Evolutionary conservation across 495 filamentous ascomycete genomes (phyloP), one percentile per base, ranked within the genome.

Genomic region (Letharia lupina): DNA sequence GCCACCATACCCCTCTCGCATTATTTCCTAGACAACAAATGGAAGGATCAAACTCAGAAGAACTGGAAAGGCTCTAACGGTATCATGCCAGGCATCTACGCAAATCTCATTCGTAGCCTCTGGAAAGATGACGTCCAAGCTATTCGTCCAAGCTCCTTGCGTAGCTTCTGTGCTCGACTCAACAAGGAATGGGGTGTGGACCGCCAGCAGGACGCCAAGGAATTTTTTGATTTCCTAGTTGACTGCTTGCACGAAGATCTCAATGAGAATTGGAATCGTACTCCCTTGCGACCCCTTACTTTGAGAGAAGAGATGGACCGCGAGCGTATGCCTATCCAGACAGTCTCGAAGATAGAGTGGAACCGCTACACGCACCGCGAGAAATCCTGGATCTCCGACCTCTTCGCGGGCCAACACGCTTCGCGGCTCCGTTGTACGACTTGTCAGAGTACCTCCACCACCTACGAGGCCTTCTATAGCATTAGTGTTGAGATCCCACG

Each of bases 191-290:
- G 85, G 84, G 79, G 76, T 15, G 82, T 84, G 56, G 81, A 85
- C 64, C 76, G 82, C 58, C 88, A 92, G 69, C 90, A 93, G 75
- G 90, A 93, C 73, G 85, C 89, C 15, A 87, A 88, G 70, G 90
- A 92, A 69, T 92, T 90, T 65, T 85, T 90, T 67, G 85, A 85
- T 68, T 91, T 89, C 71, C 71, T 91, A 7, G 76, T 91, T 18
- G 87, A 89, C 69, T 82, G 80, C 57, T 74, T 93, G 11, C 87
- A 89, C 62, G 89, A 93, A 73, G 90, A 93, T 71, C 77, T 90
- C 37, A 93, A 93, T 68, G 75, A 81, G 45, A 81, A 84, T 50
- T 89, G 84, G 79, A 78, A 84, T 58, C 78, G 81, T 48, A 80
- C 74, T 12, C 85, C 82, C 3, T 77, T 89, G 7, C 79, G 81